A percentile compares a stretch with the other conserved stretches of the same genome.
phyloP scores from a whole-genome alignment of 371 early-diverging fungal species.

The Syncephalastrum racemosum region DNA sequence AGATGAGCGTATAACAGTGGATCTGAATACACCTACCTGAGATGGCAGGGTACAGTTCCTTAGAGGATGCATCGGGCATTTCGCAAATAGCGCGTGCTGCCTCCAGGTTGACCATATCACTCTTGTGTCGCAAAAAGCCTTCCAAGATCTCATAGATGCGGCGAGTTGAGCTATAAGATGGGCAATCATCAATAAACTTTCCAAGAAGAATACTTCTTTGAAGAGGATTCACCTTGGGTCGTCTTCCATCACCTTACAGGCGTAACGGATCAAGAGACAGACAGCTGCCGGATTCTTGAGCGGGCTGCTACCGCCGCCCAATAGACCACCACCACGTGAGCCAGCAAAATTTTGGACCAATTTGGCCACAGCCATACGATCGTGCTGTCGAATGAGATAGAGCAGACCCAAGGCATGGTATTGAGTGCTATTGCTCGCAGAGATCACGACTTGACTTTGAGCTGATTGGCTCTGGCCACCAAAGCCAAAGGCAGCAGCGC shows the following conservation, averaged over 20 bases:
- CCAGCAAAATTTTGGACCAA: slow-evolving; percentile 87
- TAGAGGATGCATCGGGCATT: slow-evolving; percentile 76
- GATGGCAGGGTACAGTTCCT: slow-evolving; percentile 91
- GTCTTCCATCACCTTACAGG: slow-evolving; percentile 92
- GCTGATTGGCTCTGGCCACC: slow-evolving; percentile 32
- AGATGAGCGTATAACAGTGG: not conserved
- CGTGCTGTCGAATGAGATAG: slow-evolving; percentile 93
- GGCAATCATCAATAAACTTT: not conserved
- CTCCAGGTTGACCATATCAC: slow-evolving; percentile 96
- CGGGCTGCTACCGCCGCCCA: slow-evolving; percentile 47
- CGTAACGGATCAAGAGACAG: slow-evolving; percentile 91
- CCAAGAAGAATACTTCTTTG: too few species aligned
- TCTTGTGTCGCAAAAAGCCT: slow-evolving; percentile 89
- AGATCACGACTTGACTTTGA: slow-evolving; percentile 48
- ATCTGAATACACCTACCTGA: slow-evolving; percentile 51
- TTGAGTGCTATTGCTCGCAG: slow-evolving; percentile 81
- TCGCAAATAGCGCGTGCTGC: slow-evolving; percentile 97
- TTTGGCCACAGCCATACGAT: slow-evolving; percentile 97
- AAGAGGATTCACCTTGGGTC: slow-evolving; percentile 58
- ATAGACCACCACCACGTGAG: slow-evolving; percentile 46
- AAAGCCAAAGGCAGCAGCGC: slow-evolving; percentile 54
- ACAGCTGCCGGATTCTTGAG: slow-evolving; percentile 88
- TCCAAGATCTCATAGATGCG: slow-evolving; percentile 85
- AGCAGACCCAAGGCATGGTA: slow-evolving; percentile 97
- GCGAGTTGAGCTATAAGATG: slow-evolving; percentile 53